phyloP scores from a whole-genome alignment of 2,329 filamentous ascomycete genomes.

The Penicillium sp. region DNA sequence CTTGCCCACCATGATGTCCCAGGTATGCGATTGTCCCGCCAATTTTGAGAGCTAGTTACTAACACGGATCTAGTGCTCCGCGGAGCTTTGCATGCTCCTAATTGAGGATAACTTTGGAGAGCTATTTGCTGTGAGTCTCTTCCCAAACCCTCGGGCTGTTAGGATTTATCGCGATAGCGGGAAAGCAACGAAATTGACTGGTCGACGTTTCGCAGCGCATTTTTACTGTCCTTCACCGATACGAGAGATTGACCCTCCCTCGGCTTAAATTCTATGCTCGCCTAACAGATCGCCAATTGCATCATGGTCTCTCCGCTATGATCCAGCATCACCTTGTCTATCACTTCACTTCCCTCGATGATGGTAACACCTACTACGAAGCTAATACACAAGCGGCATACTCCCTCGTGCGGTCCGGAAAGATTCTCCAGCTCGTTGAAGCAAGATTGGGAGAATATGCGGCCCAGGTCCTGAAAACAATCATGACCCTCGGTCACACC shows the following conservation, averaged over 20 bases:
- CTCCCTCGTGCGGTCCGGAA: conserved; percentile 75
- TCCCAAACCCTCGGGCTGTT: neutral
- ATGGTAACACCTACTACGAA: conserved; percentile 72
- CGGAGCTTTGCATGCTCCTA: conserved; percentile 86
- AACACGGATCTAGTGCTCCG: conserved; percentile 57
- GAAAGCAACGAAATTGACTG: conserved; percentile 11
- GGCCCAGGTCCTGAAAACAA: conserved; percentile 68
- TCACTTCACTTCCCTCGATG: conserved; percentile 64
- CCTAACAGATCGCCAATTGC: conserved; percentile 71
- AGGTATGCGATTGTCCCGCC: conserved; percentile 49
- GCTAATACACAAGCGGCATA: conserved; percentile 79
- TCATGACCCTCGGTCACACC: conserved; percentile 76
- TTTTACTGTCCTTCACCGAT: conserved; percentile 72
- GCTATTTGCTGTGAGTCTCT: conserved; percentile 76
- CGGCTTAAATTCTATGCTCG: conserved; percentile 71
- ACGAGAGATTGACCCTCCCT: conserved; percentile 71
- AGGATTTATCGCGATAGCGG: neutral
- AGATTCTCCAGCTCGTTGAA: conserved; percentile 74
- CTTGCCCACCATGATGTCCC: conserved; percentile 54
- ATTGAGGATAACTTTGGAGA: conserved; percentile 89
- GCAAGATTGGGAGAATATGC: conserved; percentile 72
- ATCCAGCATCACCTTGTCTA: conserved; percentile 85
- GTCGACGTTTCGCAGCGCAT: conserved; percentile 63
- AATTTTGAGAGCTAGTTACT: conserved; percentile 16
- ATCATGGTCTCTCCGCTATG: conserved; percentile 77